Conservation (phyloP, 345 rosid species). For the Melastoma malabathricum region DNA sequence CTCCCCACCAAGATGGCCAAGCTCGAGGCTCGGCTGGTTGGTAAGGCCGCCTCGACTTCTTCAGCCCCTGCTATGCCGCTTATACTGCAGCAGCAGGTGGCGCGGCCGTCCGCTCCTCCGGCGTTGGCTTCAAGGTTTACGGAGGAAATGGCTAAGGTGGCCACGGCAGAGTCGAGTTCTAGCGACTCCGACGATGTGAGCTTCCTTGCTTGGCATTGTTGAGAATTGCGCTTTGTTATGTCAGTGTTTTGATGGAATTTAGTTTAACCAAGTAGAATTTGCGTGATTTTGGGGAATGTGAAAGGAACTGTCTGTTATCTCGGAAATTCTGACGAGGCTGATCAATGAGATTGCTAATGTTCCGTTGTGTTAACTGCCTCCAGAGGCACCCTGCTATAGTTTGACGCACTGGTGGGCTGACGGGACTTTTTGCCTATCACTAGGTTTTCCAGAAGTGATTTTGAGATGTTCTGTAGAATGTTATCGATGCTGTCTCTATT, state of each 20-base stretch:
- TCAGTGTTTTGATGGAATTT: not conserved
- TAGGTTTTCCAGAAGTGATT: too few relatives aligned
- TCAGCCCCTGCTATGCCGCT: slow-evolving; percentile 14
- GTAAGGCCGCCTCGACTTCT: slow-evolving; percentile 42
- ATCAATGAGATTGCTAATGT: too few relatives aligned
- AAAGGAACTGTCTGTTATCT: too few relatives aligned
- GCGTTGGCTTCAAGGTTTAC: slow-evolving; percentile 23
- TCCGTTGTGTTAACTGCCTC: too few relatives aligned
- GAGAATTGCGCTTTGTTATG: not conserved
- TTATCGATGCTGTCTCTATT: too few relatives aligned
- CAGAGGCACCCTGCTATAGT: too few relatives aligned
- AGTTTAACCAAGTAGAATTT: too few relatives aligned
- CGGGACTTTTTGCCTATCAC: too few relatives aligned
- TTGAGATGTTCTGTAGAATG: too few relatives aligned
- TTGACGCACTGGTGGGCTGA: too few relatives aligned
- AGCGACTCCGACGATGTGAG: slow-evolving; percentile 92
- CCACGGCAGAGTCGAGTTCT: slow-evolving; percentile 27
- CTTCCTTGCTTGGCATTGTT: not conserved
- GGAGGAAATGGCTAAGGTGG: slow-evolving; percentile 18
- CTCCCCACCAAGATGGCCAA: slow-evolving; percentile 90
- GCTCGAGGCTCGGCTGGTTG: slow-evolving; percentile 98
- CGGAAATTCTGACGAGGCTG: too few relatives aligned
- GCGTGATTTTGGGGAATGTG: too few relatives aligned
- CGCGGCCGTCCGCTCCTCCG: slow-evolving; percentile 46
- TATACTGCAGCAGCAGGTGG: slow-evolving; percentile 33